A percentile compares a stretch with the other conserved stretches of the same genome.
Conservation (phyloP, 2,329 filamentous ascomycete genomes). For the Aspergillus versicolor region DNA sequence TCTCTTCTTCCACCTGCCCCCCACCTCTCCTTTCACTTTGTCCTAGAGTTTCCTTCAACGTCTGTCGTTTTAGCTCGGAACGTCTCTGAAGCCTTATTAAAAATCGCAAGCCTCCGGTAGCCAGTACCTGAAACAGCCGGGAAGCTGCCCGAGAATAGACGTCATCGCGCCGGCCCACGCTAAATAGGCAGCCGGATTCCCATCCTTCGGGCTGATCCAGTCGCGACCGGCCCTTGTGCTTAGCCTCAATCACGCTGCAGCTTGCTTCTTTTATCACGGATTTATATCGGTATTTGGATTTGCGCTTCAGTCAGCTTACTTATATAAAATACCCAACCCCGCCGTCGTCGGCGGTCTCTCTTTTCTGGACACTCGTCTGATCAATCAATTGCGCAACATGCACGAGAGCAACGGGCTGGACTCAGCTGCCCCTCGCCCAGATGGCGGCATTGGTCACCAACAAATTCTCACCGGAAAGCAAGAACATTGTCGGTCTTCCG, state of each 20-base stretch:
- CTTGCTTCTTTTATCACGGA: slow-evolving; percentile 1
- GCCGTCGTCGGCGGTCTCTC: background rate
- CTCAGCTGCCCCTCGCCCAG: slow-evolving; percentile 10
- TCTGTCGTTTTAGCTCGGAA: background rate
- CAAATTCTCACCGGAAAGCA: slow-evolving; percentile 86
- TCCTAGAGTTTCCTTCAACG: background rate
- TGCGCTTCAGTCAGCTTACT: slow-evolving; percentile 5
- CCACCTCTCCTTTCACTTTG: background rate
- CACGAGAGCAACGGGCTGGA: slow-evolving; percentile 13
- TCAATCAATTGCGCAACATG: slow-evolving; percentile 14
- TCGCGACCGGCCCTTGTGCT: slow-evolving; percentile 1
- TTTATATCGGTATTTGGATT: slow-evolving; percentile 1
- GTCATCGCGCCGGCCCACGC: slow-evolving; percentile 16
- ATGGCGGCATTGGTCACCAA: slow-evolving; percentile 49
- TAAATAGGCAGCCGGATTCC: slow-evolving; percentile 34
- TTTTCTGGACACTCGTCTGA: slow-evolving; percentile 1
- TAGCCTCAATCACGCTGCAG: slow-evolving; percentile 2
- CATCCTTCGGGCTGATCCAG: slow-evolving; percentile 11
- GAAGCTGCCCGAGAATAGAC: slow-evolving; percentile 20
- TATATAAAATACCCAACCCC: slow-evolving; percentile 2
- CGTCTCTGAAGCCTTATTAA: background rate
- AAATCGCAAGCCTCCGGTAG: background rate
- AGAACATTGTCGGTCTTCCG: slow-evolving; percentile 75
- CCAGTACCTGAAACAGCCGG: slow-evolving; percentile 5
- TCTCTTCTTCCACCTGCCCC: background rate